Percentiles rank a stretch among this genome's conserved stretches.
phyloP scores from a whole-genome alignment of 257 asterid genomes.

The Voacanga thouarsii region DNA sequence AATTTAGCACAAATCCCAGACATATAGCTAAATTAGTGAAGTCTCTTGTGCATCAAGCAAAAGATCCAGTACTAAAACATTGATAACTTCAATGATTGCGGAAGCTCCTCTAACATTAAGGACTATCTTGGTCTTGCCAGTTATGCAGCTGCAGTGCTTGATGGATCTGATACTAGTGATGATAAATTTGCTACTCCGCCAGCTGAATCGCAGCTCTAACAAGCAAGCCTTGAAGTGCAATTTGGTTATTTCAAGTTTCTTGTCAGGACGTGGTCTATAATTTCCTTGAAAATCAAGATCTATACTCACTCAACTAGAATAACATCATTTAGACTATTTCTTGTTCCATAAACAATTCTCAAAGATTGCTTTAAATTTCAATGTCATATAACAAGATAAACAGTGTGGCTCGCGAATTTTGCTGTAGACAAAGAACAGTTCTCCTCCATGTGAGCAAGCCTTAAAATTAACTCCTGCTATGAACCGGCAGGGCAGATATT shows the following conservation, averaged over 20 bases:
- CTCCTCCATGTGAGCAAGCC: too few relatives aligned
- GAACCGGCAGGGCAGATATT: too few relatives aligned
- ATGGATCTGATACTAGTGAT: not conserved
- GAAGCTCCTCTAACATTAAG: not conserved
- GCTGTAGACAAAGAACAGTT: too few relatives aligned
- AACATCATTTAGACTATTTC: too few relatives aligned
- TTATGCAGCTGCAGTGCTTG: not conserved
- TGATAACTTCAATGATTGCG: not conserved
- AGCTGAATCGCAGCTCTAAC: not conserved
- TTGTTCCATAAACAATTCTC: too few relatives aligned
- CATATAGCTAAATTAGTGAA: not conserved
- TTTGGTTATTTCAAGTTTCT: constrained; percentile 5
- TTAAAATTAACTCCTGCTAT: too few relatives aligned
- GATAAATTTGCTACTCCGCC: not conserved
- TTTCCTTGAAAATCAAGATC: not conserved
- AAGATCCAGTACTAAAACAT: not conserved
- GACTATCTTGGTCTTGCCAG: not conserved
- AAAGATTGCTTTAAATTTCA: too few relatives aligned
- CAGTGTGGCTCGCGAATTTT: too few relatives aligned
- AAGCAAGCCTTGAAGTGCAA: not conserved
- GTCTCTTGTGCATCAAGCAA: not conserved
- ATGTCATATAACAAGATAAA: too few relatives aligned
- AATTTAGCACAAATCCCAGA: constrained; percentile 13
- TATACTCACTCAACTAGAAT: not conserved
- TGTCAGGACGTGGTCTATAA: not conserved